Evolutionary conservation across 495 filamentous ascomycete genomes (phyloP), one percentile per base, ranked within the genome.

Genomic region (Cenococcum geophilum): DNA sequence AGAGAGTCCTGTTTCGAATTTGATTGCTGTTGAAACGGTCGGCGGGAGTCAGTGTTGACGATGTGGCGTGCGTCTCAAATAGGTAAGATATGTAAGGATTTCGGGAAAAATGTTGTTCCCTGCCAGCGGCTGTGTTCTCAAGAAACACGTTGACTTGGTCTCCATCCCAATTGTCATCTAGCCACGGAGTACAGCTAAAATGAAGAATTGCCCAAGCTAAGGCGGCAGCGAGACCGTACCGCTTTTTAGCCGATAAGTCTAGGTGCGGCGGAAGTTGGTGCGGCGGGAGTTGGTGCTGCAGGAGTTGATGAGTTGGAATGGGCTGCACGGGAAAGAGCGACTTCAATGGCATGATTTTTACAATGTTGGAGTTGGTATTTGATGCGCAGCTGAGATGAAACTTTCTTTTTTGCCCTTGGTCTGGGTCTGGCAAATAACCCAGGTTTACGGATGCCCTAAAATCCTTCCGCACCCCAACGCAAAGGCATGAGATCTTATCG

Each of bases 191-290:
- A 45, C 58, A 53, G 23, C 54, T 51, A n/a, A 63, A 34, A 34
- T 57, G 60, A n/a, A 58, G 60, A 8, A 63, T 42, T 3, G 60
- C 60, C 60, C 54, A 63, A 27, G 54, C 37, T 12, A 58, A 47
- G 0, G 60, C 42, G 1, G 60, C 54, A 11, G 60, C 60, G 35
- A 63, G 51, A 12, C 60, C 60, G 47, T 51, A 63, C 0, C 60
- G 54, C 25, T 63, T 53, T 34, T 58, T 63, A 4, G 53, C 22
- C 25, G 18, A 11, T 10, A 63, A 47, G 8, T 21, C 55, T 1
- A 63, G 55, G 9, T 47, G 42, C 42, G 14, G 42, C 42, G 16
- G 42, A 18, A 22, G 18, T 16, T 20, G 45, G n/a, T 18, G 16
- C 42, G 14, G 42, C 2, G 16, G 42, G 42, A 14, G 42, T 20